Base-by-base conservation (phyloP, 768 basidiomycete genomes). In the Zangia roseola region DNA sequence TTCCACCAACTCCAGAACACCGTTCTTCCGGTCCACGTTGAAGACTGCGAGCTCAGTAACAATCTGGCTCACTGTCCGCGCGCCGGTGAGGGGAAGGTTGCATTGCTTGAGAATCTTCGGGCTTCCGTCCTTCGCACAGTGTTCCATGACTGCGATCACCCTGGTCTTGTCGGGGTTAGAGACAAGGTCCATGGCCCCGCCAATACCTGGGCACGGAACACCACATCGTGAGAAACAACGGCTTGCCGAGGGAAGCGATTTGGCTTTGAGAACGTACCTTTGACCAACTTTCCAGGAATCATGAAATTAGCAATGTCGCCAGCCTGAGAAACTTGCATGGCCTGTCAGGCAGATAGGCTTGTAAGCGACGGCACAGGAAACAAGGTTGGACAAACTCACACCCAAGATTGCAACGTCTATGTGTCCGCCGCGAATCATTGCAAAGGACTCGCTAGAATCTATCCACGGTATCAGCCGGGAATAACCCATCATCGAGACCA, bases 221-320 rank as follows among this genome's bases (percentile, higher is more conserved):
- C 20, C 33, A 17, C 24, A 23, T 30, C 34, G 47, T 56, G 39
- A 65, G 46, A 48, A 48, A 39, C 12, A 13, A 23, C 40, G 4
- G 34, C 37, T 38, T 30, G 36, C 17, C 43, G 39, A 39, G 19
- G 17, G 36, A 14, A 34, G n/a, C 17, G 5, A n/a, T 20, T 19
- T n/a, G 16, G 12, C 12, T 40, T 41, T n/a, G 33, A 26, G 24
- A 33, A 13, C 56, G 12, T 55, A 80, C 87, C 88, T 76, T 89
- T 91, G 28, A 92, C 78, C 65, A 93, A 79, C 73, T 97, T 95
- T 13, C 93, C 91, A 3, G 94, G 94, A 61, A 97, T 94, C 94
- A 97, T 97, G 66, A 92, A 97, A 74, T 97, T 97, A 48, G 94
- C 94, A 54, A 97, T 88, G 66, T 97, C 94, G 34, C 91, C 94